Conservation (phyloP, 164 flowering plant genomes). For the Tetracentron sinense region DNA sequence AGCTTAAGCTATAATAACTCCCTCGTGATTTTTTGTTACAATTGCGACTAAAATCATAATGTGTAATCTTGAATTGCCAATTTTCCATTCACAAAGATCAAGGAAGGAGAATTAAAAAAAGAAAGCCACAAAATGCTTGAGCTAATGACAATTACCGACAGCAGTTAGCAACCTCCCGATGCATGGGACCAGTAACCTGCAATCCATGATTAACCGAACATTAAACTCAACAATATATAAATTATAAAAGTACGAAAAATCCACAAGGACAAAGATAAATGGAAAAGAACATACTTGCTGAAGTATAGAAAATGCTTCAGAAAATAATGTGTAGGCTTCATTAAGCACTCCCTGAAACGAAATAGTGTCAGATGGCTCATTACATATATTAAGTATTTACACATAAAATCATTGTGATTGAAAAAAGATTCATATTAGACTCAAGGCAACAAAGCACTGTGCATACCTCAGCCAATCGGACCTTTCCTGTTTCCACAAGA, state of each 20-base stretch:
- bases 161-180: conserved; percentile 97
- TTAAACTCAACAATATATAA: conserved; percentile 7
- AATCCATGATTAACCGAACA: conserved; percentile 8
- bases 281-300: conserved; percentile 63
- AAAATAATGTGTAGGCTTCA: conserved; percentile 83
- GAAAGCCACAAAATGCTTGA: neutral
- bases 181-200: conserved; percentile 99
- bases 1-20: neutral
- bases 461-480: conserved; percentile 84
- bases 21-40: neutral
- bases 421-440: neutral
- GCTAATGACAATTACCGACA: conserved; percentile 55
- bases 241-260: neutral
- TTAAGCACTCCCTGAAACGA: conserved; percentile 86
- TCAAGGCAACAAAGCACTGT: neutral
- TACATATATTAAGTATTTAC: too few species aligned
- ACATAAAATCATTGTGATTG: neutral
- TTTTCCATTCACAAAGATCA: neutral
- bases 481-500: conserved; percentile 90
- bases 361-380: neutral
- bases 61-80: neutral
- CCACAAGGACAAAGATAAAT: neutral
- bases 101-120: neutral
- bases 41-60: neutral
- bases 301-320: conserved; percentile 91